Evolutionary conservation across 116 monocot species (phyloP).

Genomic region (Phalaenopsis hybrid): DNA sequence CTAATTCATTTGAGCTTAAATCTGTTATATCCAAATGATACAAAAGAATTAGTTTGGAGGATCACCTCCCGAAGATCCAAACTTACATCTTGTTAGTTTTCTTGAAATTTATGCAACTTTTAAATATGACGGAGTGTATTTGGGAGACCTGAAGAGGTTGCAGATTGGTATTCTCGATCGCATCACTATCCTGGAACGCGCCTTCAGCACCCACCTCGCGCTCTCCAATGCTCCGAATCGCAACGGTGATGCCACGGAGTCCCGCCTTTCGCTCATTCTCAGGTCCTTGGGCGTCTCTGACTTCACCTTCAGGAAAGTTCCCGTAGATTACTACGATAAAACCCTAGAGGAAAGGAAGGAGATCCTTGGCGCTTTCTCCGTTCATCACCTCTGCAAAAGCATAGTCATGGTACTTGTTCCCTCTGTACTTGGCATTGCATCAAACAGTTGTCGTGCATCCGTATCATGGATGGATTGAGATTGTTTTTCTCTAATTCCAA

Average conservation of each 20-base stretch:
- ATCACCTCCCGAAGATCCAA: no score
- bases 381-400: conserved; percentile 92
- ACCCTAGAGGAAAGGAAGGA: conserved; percentile 55
- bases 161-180: conserved; percentile 53
- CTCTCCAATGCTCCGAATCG: conserved; percentile 18
- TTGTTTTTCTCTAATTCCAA: neutral
- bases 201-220: conserved; percentile 18
- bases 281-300: conserved; percentile 37
- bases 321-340: conserved; percentile 70
- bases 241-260: conserved; percentile 26
- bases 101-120: no score
- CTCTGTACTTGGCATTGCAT: conserved; percentile 24
- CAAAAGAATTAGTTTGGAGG: no score
- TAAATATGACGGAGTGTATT: no score
- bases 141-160: conserved; percentile 33
- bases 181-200: conserved; percentile 44
- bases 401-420: conserved; percentile 70
- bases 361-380: conserved; percentile 54
- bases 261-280: conserved; percentile 59
- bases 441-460: conserved; percentile 17
- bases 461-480: neutral
- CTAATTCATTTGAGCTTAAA: no score
- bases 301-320: conserved; percentile 68
- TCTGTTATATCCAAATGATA: no score
- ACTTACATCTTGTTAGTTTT: no score